These are phyloP conservation scores for Ostreobium quekettii DNA, from an alignment of 139 green algal genomes.

Conservation along the genomic window DNA sequence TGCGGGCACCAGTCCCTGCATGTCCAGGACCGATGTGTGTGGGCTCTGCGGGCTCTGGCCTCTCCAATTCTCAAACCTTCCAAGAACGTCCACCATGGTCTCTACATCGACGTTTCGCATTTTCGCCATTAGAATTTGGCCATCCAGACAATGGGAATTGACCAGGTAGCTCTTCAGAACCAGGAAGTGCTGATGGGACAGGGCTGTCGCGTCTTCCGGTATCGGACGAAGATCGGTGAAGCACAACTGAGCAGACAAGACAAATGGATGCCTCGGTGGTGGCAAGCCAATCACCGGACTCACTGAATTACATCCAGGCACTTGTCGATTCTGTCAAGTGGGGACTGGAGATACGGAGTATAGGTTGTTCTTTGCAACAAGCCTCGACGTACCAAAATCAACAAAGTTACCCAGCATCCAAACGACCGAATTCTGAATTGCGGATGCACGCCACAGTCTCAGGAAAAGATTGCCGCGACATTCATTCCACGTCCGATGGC, in stretches of 20 bases:
- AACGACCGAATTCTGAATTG: no score
- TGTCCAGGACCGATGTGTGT: conserved; percentile 5
- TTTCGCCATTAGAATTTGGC: neutral
- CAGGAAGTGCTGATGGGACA: neutral
- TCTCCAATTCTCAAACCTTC: neutral
- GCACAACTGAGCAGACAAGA: neutral
- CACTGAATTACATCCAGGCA: no score
- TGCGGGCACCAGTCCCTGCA: conserved; percentile 1
- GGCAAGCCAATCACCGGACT: no score
- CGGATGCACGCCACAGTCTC: no score
- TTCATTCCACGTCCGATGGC: no score
- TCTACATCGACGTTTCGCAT: neutral
- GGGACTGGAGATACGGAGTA: no score
- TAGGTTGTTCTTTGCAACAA: no score
- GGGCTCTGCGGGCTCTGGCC: neutral
- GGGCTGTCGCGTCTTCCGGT: neutral
- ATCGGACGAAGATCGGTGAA: conserved; percentile 15
- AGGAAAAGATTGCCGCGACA: no score
- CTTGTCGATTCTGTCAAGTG: no score
- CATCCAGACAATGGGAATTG: neutral
- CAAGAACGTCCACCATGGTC: conserved; percentile 11
- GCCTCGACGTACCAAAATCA: no score
- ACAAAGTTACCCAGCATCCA: no score
- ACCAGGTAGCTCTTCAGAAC: neutral
- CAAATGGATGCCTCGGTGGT: no score